phyloP scores from a whole-genome alignment of 2,329 filamentous ascomycete genomes.

The Colletotrichum siamense region DNA sequence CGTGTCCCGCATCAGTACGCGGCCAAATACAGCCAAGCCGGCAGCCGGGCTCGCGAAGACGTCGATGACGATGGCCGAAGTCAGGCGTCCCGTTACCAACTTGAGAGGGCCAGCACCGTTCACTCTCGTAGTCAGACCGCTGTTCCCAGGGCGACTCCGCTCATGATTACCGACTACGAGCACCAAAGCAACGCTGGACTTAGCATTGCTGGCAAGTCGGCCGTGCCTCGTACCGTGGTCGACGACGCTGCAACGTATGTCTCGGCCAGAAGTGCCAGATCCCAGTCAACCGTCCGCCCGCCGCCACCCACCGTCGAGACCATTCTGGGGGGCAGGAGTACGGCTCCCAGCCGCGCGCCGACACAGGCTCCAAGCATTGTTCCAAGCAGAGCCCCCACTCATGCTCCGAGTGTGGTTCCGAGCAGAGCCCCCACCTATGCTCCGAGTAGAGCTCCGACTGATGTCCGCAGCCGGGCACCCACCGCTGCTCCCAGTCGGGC shows the following conservation, averaged over 20 bases:
- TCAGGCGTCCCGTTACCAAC: constrained; percentile 42
- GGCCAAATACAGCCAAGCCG: constrained; percentile 39
- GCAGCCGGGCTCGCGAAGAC: constrained; percentile 36
- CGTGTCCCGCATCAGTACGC: constrained; percentile 40
- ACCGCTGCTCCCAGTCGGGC: not conserved
- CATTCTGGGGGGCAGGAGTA: constrained; percentile 35
- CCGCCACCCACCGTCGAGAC: constrained; percentile 31
- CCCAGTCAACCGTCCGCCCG: constrained; percentile 37
- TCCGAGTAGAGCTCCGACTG: not conserved
- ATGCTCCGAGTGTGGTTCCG: not conserved
- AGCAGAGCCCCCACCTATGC: not conserved
- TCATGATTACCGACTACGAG: constrained; percentile 47
- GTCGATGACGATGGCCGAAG: constrained; percentile 45
- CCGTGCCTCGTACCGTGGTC: not conserved
- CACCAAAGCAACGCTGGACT: constrained; percentile 45
- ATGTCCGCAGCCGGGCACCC: not conserved
- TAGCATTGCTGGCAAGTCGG: constrained; percentile 31
- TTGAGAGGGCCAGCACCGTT: constrained; percentile 30
- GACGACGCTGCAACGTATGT: constrained; percentile 48
- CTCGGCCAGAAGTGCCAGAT: constrained; percentile 46
- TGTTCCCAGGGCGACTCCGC: constrained; percentile 35
- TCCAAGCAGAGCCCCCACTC: not conserved
- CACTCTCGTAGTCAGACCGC: constrained; percentile 49
- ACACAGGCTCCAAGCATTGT: constrained; percentile 2
- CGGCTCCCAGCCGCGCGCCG: constrained; percentile 31